Base-by-base conservation (phyloP, 768 basidiomycete species). In the Gymnopilus dilepis region DNA sequence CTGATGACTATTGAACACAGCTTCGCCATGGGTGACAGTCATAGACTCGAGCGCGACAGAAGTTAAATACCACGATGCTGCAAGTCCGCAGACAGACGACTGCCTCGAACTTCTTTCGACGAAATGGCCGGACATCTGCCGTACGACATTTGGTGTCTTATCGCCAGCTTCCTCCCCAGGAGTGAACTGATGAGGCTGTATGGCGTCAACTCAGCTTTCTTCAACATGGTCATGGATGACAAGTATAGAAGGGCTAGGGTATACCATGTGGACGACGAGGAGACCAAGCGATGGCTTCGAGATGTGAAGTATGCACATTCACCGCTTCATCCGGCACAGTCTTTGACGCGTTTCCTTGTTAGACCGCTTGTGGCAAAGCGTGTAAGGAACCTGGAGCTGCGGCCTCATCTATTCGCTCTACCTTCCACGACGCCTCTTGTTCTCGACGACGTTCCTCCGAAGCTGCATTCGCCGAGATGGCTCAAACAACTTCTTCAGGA, bases 131-230 rank as follows among this genome's bases (percentile, higher is more conserved):
- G 34, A 11, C 15, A 8, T 24, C 65, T 74, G 9, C 71, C 72
- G 2, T 69, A 71, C 52, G 74, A 76, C 21, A 63, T 74, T 55
- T 76, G 75, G 75, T 51, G 68, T 26, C 63, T 70, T 43, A 65
- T 76, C 41, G 68, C 72, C n/a, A 65, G 64, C n/a, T 73, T 73
- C 59, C 65, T 74, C 24, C 66, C 73, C 2, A 55, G 64, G 6
- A 41, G 55, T 7, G 50, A 55, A 2, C 64, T 73, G 5, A 57
- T 59, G 26, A 62, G 62, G 26, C 66, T 75, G 8, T 60, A 69
- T 54, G 30, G 61, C 51, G 60, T 74, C 52, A 72, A 74, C 63
- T 62, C 67, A 28, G 66, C 69, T 0, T 74, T 76, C 50, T 75
- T 72, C 53, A 58, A 73, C 53, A 60, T 75, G 26, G 71, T 65